Evolutionary conservation across 768 basidiomycete species (phyloP), one percentile per base, ranked within the genome.

Genomic region (Clitopilus hobsonii): DNA sequence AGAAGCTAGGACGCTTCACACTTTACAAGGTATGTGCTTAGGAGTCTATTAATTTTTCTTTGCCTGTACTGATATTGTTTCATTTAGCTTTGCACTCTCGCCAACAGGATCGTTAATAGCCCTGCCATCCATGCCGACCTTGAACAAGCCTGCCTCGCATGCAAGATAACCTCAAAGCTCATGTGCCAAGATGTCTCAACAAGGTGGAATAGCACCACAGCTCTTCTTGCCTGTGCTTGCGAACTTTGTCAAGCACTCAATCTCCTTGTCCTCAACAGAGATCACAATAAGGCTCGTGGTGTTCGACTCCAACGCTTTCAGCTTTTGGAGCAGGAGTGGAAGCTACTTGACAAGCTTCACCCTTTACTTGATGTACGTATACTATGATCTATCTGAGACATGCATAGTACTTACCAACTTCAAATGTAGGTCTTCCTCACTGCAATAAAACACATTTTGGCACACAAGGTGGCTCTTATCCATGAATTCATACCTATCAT

Each of bases 171-270:
- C 14, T 6, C 14, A 6, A 30, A 30, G 14, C 29, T 6, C 6
- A 30, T 30, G 6, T 6, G 29, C 29, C 6, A 30, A 14, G 29
- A 30, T 30, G 29, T 32, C 29, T 23, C 61, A 6, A 66, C 66
- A 3, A 55, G 60, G 1, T 68, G 66, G 65, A 68, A 66, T 52
- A 60, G 57, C 8, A 58, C 63, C 14, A 41, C 64, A 1, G 18
- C 56, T 25, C 59, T 60, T n/a, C 48, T 68, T 27, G 32, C 47
- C 14, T 53, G 58, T 13, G 56, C 56, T 2, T 51, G 63, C 6
- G 20, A 60, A 3, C 57, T 68, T 27, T 36, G 56, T 3, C 18
- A 28, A 2, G 58, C 61, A 3, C 51, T 65, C 20, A 57, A 52
- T 14, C 49, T 28, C 0, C 51, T 68, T 11, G 56, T 66, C 14